Percentiles rank a stretch among this genome's conserved stretches.
These are phyloP conservation scores for Irpex sp. DNA, from an alignment of 1,284 basidiomycete genomes.

Conservation along the genomic window DNA sequence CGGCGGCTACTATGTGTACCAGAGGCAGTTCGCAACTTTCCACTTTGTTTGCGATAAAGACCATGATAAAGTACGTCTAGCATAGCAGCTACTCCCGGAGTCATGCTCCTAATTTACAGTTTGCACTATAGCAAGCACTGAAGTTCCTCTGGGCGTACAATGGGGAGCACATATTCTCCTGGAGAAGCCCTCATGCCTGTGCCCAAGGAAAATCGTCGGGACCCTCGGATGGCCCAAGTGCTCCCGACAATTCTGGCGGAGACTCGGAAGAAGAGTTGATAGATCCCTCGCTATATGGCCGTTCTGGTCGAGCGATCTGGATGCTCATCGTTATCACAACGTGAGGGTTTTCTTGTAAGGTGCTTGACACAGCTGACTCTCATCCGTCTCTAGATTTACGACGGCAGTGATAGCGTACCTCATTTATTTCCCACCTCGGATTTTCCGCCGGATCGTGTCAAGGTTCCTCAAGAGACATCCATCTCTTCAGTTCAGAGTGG, in stretches of 20 bases:
- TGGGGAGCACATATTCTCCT: constrained; percentile 31
- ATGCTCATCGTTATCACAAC: constrained; percentile 20
- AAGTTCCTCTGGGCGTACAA: constrained; percentile 25
- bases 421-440: constrained; percentile 24
- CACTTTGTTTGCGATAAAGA: constrained; percentile 36
- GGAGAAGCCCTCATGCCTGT: constrained; percentile 33
- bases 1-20: constrained; percentile 36
- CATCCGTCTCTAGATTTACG: constrained; percentile 13
- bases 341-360: constrained; percentile 9
- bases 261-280: constrained; percentile 19
- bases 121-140: constrained; percentile 22
- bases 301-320: constrained; percentile 11
- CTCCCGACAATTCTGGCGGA: constrained; percentile 13
- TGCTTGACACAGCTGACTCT: not conserved
- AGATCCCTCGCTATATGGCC: not conserved
- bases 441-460: constrained; percentile 21
- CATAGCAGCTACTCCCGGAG: not conserved
- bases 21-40: constrained; percentile 36
- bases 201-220: constrained; percentile 8
- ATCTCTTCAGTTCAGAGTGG: constrained; percentile 27
- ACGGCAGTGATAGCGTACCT: constrained; percentile 21
- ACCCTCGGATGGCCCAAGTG: not conserved
- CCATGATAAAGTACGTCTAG: constrained; percentile 26
- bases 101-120: not conserved
- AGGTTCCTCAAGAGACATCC: constrained; percentile 24